A percentile compares a stretch with the other conserved stretches of the same genome.
phyloP scores from a whole-genome alignment of 768 basidiomycete species.

The Phylloporus sp. region DNA sequence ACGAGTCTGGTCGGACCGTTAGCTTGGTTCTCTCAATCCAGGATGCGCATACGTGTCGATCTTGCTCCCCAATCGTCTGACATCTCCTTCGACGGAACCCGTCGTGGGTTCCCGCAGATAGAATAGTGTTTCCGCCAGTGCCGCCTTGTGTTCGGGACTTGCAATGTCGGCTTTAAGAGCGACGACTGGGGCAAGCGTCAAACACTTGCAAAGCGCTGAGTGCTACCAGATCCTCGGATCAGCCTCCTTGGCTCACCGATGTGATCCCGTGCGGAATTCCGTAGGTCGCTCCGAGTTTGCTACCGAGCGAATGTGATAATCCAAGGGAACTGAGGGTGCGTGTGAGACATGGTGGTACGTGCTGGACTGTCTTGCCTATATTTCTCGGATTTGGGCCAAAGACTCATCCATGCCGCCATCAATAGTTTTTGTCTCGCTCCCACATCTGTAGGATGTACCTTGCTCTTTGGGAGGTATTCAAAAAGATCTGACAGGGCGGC shows the following conservation, averaged over 20 bases:
- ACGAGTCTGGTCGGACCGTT: conserved; percentile 47
- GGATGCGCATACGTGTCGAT: conserved; percentile 47
- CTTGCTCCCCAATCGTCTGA: conserved; percentile 44
- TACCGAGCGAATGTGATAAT: conserved; percentile 70
- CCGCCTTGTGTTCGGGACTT: conserved; percentile 57
- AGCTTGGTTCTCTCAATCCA: too few species aligned
- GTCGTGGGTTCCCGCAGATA: conserved; percentile 58
- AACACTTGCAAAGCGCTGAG: conserved; percentile 42
- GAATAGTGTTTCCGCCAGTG: conserved; percentile 51
- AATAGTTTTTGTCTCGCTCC: conserved; percentile 64
- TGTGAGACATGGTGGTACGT: neutral
- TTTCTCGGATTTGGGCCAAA: conserved; percentile 62
- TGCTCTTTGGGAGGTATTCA: conserved; percentile 63
- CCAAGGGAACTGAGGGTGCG: conserved; percentile 49
- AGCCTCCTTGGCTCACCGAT: conserved; percentile 44
- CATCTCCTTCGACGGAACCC: conserved; percentile 60
- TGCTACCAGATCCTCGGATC: conserved; percentile 3
- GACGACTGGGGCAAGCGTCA: conserved; percentile 65
- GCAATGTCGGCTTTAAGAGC: conserved; percentile 52
- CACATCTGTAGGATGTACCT: conserved; percentile 51
- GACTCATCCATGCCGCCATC: conserved; percentile 75
- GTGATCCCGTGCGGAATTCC: conserved; percentile 79
- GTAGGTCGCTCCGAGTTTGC: conserved; percentile 68
- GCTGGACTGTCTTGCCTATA: conserved; percentile 39
- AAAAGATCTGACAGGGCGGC: conserved; percentile 68